Conservation (phyloP, 352 stramenopile genomes). For the Globisporangium solare region DNA sequence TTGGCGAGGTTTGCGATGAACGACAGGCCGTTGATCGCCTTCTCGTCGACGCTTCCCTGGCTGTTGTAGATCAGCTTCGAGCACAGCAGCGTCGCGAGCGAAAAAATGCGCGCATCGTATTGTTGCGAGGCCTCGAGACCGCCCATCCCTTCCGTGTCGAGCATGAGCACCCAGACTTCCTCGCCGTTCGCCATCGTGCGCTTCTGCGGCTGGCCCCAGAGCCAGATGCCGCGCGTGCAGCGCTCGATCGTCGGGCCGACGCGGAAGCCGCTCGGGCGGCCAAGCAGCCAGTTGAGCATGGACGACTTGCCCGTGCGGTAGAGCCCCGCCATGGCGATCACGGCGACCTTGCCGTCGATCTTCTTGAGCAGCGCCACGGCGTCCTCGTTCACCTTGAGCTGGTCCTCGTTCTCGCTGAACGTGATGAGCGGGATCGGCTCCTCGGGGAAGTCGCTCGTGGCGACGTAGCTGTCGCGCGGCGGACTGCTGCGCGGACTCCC, state of each 20-base stretch:
- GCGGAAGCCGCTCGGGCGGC: conserved; percentile 62
- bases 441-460: conserved; percentile 40
- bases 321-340: conserved; percentile 80
- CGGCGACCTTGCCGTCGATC: conserved; percentile 73
- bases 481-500: conserved; percentile 11
- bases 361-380: conserved; percentile 57
- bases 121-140: conserved; percentile 79
- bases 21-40: conserved; percentile 75
- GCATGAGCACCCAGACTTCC: conserved; percentile 73
- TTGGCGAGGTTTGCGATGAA: conserved; percentile 88
- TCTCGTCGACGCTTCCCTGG: conserved; percentile 81
- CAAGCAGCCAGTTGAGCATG: conserved; percentile 86
- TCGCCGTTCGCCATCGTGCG: conserved; percentile 62
- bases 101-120: conserved; percentile 88
- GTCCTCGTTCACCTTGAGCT: conserved; percentile 78
- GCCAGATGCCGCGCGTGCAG: conserved; percentile 85
- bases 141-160: conserved; percentile 86
- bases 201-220: conserved; percentile 70
- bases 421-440: conserved; percentile 82
- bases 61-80: conserved; percentile 89
- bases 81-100: conserved; percentile 77
- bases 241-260: conserved; percentile 79
- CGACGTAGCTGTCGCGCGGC: conserved; percentile 11
- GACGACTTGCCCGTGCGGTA: conserved; percentile 87
- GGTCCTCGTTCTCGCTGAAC: conserved; percentile 78